A percentile compares a stretch with the other conserved stretches of the same genome.
These are phyloP conservation scores for Pinus taeda DNA, from an alignment of 75 land plant genomes.

Conservation along the genomic window DNA sequence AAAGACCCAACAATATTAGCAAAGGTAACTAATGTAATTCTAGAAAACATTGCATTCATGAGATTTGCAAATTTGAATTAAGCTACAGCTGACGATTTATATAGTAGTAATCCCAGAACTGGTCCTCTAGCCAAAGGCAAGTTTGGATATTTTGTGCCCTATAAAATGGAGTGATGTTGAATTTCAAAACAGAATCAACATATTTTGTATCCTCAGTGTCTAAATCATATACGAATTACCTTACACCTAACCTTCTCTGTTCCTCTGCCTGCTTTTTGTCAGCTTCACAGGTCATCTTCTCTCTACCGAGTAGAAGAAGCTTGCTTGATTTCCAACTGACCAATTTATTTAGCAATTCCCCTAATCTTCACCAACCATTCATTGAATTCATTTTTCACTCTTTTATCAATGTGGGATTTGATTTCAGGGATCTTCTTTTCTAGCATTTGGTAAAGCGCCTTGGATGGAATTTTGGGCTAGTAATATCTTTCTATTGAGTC, in stretches of 20 bases:
- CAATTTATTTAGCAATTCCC: constrained; percentile 60
- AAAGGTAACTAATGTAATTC: constrained; percentile 79
- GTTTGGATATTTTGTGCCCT: neutral
- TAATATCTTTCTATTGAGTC: constrained; percentile 60
- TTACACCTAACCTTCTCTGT: constrained; percentile 56
- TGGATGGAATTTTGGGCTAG: constrained; percentile 42
- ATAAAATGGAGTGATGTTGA: constrained; percentile 64
- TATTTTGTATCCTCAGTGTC: constrained; percentile 69
- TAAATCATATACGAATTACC: constrained; percentile 68
- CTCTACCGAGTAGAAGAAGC: no score
- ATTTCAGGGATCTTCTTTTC: constrained; percentile 66
- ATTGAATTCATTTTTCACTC: constrained; percentile 4
- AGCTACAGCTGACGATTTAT: constrained; percentile 89
- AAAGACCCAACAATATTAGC: constrained; percentile 96
- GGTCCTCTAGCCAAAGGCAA: constrained; percentile 83
- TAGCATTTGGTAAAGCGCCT: constrained; percentile 58
- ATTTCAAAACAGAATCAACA: constrained; percentile 18
- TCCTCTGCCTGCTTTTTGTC: constrained; percentile 56
- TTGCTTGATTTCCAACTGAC: constrained; percentile 34
- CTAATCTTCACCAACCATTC: constrained; percentile 92
- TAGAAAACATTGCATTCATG: no score
- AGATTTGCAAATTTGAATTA: constrained; percentile 22
- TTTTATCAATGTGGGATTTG: constrained; percentile 61
- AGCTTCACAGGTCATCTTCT: no score
- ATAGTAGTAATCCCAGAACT: constrained; percentile 80